These are phyloP conservation scores for Chloris gayana DNA, from an alignment of 176 grass and related monocot species.

Conservation along the genomic window DNA sequence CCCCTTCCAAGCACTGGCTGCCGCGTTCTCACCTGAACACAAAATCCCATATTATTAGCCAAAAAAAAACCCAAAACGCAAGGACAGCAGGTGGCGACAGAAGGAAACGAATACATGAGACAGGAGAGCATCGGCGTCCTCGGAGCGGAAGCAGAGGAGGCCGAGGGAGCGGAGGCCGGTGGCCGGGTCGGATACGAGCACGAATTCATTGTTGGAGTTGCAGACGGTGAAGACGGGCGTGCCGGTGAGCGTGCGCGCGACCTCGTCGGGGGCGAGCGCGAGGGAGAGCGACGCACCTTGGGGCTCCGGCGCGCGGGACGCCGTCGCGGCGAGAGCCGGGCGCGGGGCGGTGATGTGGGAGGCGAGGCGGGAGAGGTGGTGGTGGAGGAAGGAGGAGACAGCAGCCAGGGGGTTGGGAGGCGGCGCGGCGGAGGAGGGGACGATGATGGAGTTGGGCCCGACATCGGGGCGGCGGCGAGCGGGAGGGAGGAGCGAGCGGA, in stretches of 20 bases:
- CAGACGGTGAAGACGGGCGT: conserved; percentile 88
- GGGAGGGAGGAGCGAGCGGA: conserved; percentile 53
- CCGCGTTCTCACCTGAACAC: conserved; percentile 65
- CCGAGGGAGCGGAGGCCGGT: conserved; percentile 79
- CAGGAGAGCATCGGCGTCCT: conserved; percentile 79
- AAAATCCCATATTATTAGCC: conserved; percentile 25
- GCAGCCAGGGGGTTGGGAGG: conserved; percentile 52
- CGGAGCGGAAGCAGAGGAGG: conserved; percentile 81
- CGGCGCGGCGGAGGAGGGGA: background rate
- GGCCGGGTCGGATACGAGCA: conserved; percentile 86
- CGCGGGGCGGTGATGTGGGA: conserved; percentile 50
- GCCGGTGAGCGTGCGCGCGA: conserved; percentile 71
- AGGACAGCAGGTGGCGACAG: background rate
- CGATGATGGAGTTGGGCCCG: conserved; percentile 19
- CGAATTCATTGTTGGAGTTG: conserved; percentile 91
- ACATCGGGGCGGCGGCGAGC: conserved; percentile 62
- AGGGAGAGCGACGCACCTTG: conserved; percentile 53
- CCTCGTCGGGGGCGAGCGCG: conserved; percentile 63
- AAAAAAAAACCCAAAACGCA: conserved; percentile 20
- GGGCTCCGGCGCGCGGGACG: background rate
- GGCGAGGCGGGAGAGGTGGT: conserved; percentile 52
- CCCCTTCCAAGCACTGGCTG: conserved; percentile 80
- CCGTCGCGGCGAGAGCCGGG: conserved; percentile 29
- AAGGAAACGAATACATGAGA: conserved; percentile 55
- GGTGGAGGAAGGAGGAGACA: conserved; percentile 63